These are phyloP conservation scores for Neophaeococcomyces aloes DNA, from an alignment of 2,329 filamentous ascomycete genomes.

Conservation along the genomic window DNA sequence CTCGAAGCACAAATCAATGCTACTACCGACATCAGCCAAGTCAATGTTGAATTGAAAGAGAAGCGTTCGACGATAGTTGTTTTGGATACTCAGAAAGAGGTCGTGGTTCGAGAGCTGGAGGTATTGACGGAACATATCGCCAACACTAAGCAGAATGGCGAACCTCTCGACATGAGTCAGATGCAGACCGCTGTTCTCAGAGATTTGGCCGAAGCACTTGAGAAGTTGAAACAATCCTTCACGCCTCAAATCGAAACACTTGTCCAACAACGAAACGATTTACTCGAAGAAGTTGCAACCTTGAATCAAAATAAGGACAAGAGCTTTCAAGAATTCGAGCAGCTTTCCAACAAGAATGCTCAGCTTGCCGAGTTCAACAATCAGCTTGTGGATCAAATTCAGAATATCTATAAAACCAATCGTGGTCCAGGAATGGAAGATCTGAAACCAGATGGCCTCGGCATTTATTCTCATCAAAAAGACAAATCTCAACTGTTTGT, in stretches of 20 bases:
- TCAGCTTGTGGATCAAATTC: slow-evolving; percentile 85
- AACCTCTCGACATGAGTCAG: slow-evolving; percentile 67
- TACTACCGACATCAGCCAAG: slow-evolving; percentile 55
- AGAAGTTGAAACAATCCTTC: slow-evolving; percentile 70
- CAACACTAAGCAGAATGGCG: slow-evolving; percentile 70
- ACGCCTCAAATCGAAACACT: slow-evolving; percentile 69
- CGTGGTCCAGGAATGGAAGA: slow-evolving; percentile 27
- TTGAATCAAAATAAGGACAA: slow-evolving; percentile 81
- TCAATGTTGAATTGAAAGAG: slow-evolving; percentile 79
- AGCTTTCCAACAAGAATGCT: slow-evolving; percentile 84
- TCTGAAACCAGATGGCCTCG: slow-evolving; percentile 44
- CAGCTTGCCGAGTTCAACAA: slow-evolving; percentile 94
- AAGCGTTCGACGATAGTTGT: slow-evolving; percentile 94
- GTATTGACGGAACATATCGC: slow-evolving; percentile 82
- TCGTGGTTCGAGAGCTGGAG: slow-evolving; percentile 86
- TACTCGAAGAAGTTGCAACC: slow-evolving; percentile 74
- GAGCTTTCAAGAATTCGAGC: slow-evolving; percentile 89
- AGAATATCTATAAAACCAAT: slow-evolving; percentile 69
- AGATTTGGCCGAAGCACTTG: slow-evolving; percentile 52
- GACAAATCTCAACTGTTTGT: slow-evolving; percentile 39
- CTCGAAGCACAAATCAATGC: slow-evolving; percentile 52
- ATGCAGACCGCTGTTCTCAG: slow-evolving; percentile 52
- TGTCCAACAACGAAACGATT: slow-evolving; percentile 72
- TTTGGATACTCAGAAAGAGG: slow-evolving; percentile 85
- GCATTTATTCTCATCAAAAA: slow-evolving; percentile 50